Evolutionary conservation across 2,329 filamentous ascomycete genomes (phyloP).

Genomic region (Alternaria triticina): DNA sequence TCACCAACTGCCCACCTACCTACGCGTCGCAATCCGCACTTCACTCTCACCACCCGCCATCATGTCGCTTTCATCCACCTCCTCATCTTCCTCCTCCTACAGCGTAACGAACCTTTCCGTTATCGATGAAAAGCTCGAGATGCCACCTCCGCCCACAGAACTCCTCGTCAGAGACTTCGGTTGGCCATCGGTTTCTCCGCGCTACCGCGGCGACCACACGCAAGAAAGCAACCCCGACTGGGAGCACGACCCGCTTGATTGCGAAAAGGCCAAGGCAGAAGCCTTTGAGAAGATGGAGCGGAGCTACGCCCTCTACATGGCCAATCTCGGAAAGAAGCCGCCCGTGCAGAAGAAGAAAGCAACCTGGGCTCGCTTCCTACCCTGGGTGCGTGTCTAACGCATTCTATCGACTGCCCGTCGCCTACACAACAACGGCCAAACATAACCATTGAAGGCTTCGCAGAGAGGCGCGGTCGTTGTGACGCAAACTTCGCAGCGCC

Average conservation of each 20-base stretch:
- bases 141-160: slow-evolving; percentile 1
- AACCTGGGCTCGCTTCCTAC: slow-evolving; percentile 29
- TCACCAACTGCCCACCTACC: background rate
- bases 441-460: background rate
- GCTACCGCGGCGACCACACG: slow-evolving; percentile 34
- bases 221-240: slow-evolving; percentile 36
- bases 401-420: background rate
- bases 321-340: slow-evolving; percentile 17
- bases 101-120: slow-evolving; percentile 16
- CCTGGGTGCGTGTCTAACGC: slow-evolving; percentile 14
- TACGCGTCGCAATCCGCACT: slow-evolving; percentile 9
- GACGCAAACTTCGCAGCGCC: background rate
- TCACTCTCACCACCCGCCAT: background rate
- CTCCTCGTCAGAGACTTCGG: slow-evolving; percentile 32
- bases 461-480: background rate
- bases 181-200: slow-evolving; percentile 27
- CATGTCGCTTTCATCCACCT: slow-evolving; percentile 15
- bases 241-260: slow-evolving; percentile 30
- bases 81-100: slow-evolving; percentile 9
- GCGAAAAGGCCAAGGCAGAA: slow-evolving; percentile 24
- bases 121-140: slow-evolving; percentile 20
- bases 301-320: slow-evolving; percentile 34
- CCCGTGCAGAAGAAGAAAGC: slow-evolving; percentile 26
- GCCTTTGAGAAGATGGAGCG: slow-evolving; percentile 32
- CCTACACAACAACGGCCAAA: background rate